Percentiles rank a stretch among this genome's conserved stretches.
phyloP scores from a whole-genome alignment of 1,284 basidiomycete genomes.

The Cerrena zonata region DNA sequence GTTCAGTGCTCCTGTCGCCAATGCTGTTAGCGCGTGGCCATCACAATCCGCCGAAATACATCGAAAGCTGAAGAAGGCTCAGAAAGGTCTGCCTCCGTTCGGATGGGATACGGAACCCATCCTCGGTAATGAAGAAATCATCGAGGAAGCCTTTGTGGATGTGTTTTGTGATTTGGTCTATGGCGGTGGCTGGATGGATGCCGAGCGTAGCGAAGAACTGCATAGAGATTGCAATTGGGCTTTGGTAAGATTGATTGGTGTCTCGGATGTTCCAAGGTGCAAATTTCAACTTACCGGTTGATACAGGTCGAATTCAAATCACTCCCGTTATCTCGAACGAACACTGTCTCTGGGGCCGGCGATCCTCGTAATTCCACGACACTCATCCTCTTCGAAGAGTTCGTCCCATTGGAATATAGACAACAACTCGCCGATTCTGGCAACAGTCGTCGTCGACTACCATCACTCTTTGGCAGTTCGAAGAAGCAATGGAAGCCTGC shows the following conservation, averaged over 20 bases:
- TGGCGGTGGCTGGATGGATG: constrained; percentile 75
- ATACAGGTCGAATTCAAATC: constrained; percentile 79
- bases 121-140: constrained; percentile 62
- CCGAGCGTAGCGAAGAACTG: constrained; percentile 64
- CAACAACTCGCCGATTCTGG: constrained; percentile 55
- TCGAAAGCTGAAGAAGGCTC: constrained; percentile 76
- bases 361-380: constrained; percentile 55
- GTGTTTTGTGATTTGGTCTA: constrained; percentile 82
- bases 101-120: constrained; percentile 82
- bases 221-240: constrained; percentile 87
- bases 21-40: constrained; percentile 67
- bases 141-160: constrained; percentile 84
- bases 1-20: constrained; percentile 65
- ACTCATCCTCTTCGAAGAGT: constrained; percentile 80
- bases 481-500: constrained; percentile 70
- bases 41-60: constrained; percentile 65
- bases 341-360: constrained; percentile 24
- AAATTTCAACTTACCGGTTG: constrained; percentile 1
- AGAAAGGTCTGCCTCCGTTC: constrained; percentile 74
- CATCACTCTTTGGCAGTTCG: constrained; percentile 31
- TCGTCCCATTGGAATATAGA: constrained; percentile 80
- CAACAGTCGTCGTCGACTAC: constrained; percentile 29
- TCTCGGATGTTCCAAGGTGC: no score
- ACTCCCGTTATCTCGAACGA: constrained; percentile 37
- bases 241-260: no score